phyloP scores from a whole-genome alignment of 768 basidiomycete species.

The Galerina marginata region DNA sequence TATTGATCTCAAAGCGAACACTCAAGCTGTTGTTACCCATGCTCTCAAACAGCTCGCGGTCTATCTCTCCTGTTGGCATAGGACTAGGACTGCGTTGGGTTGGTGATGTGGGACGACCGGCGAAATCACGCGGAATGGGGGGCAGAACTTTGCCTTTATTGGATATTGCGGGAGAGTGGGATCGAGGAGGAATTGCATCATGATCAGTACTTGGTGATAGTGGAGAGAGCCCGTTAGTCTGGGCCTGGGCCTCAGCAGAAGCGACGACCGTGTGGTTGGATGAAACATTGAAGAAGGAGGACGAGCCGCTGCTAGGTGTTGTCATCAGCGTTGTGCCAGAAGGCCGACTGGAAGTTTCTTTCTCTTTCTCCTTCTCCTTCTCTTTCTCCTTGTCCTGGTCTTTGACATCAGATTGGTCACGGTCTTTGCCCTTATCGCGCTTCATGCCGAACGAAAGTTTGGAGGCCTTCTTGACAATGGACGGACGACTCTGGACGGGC shows the following conservation, averaged over 20 bases:
- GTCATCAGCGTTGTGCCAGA: conserved; percentile 57
- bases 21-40: conserved; percentile 80
- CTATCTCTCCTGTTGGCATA: conserved; percentile 69
- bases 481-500: conserved; percentile 46
- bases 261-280: conserved; percentile 49
- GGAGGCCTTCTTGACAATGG: conserved; percentile 74
- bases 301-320: conserved; percentile 79
- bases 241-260: conserved; percentile 22
- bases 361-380: conserved; percentile 44
- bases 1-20: conserved; percentile 95
- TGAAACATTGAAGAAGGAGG: conserved; percentile 85
- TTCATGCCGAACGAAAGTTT: conserved; percentile 78
- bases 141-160: conserved; percentile 72
- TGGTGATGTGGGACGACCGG: conserved; percentile 31
- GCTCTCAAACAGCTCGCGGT: conserved; percentile 71
- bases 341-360: conserved; percentile 40
- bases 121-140: conserved; percentile 80
- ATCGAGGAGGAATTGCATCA: conserved; percentile 40
- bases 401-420: conserved; percentile 44
- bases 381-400: conserved; percentile 39
- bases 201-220: conserved; percentile 26
- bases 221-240: conserved; percentile 32
- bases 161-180: conserved; percentile 43
- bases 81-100: conserved; percentile 53
- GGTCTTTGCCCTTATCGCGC: conserved; percentile 57